These are phyloP conservation scores for Tolypocladium guangdongense DNA, from an alignment of 2,329 filamentous ascomycete genomes.

Conservation along the genomic window DNA sequence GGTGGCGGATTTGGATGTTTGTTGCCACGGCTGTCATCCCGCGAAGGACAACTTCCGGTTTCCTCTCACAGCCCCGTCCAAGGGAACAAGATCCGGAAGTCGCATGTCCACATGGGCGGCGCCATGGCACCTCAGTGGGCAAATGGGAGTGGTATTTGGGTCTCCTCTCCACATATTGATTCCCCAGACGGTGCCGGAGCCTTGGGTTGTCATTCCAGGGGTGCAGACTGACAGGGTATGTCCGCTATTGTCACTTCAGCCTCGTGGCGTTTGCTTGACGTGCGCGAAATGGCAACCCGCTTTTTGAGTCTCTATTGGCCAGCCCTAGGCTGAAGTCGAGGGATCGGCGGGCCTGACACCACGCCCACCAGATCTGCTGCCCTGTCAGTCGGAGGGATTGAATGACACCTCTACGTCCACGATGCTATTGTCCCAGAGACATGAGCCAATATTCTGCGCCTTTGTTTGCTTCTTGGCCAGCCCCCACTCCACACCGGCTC, in stretches of 20 bases:
- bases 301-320: not conserved
- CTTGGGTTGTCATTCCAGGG: constrained; percentile 1
- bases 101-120: not conserved
- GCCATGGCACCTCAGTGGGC: not conserved
- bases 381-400: not conserved
- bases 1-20: not conserved
- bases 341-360: not conserved
- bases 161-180: not conserved
- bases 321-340: not conserved
- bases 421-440: not conserved
- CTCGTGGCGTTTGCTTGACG: not conserved
- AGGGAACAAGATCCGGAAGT: not conserved
- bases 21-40: not conserved
- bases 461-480: not conserved
- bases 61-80: not conserved
- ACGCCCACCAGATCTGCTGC: not conserved
- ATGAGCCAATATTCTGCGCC: too few species aligned
- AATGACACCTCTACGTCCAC: not conserved
- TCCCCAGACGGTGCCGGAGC: not conserved
- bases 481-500: not conserved
- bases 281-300: not conserved
- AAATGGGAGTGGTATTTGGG: not conserved
- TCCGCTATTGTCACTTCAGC: not conserved
- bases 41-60: not conserved
- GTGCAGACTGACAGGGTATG: not conserved